Evolutionary conservation across 116 monocot genomes (phyloP).

Genomic region (Phalaenopsis hybrid): DNA sequence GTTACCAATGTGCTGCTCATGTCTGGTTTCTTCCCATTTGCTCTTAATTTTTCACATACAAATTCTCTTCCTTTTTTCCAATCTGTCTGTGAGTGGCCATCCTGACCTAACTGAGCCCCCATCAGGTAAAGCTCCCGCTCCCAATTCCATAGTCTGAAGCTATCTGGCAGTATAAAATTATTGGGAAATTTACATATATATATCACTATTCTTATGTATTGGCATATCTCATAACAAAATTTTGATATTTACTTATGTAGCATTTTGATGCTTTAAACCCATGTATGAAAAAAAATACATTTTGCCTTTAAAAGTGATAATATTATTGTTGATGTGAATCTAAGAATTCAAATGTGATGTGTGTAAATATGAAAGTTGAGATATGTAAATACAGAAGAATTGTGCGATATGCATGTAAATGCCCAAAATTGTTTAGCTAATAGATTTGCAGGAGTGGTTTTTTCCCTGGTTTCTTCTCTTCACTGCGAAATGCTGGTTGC

Average conservation of each 20-base stretch:
- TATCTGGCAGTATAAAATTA: not conserved
- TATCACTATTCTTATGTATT: too few species aligned
- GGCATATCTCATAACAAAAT: too few species aligned
- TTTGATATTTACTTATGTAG: too few species aligned
- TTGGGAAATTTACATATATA: too few species aligned
- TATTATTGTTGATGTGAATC: too few species aligned
- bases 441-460: constrained; percentile 2
- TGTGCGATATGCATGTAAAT: too few species aligned
- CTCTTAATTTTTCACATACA: not conserved
- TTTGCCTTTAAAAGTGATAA: too few species aligned
- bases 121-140: constrained; percentile 2
- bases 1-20: not conserved
- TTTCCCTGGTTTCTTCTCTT: not conserved
- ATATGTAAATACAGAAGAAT: too few species aligned
- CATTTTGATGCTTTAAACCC: too few species aligned
- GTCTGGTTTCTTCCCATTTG: not conserved
- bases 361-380: too few species aligned
- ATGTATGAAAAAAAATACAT: too few species aligned
- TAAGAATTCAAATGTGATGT: too few species aligned
- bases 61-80: not conserved
- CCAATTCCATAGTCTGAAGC: not conserved
- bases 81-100: not conserved
- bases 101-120: not conserved
- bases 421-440: not conserved
- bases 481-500: not conserved